Percentiles rank a stretch among this genome's conserved stretches.
phyloP scores from a whole-genome alignment of 352 stramenopile genomes.

The Globisporangium middletonii region DNA sequence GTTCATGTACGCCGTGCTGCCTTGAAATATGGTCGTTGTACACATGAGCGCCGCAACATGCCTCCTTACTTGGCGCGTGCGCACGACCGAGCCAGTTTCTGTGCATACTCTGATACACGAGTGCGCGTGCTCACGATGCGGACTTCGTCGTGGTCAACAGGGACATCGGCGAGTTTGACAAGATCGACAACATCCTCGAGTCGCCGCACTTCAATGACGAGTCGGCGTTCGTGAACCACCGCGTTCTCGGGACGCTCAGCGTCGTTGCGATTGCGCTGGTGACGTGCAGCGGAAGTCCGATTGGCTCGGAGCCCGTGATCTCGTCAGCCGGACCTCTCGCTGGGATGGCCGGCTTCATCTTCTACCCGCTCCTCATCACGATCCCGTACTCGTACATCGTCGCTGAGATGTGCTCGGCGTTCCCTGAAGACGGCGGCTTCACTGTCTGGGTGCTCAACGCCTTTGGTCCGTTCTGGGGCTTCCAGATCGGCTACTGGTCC shows the following conservation, averaged over 20 bases:
- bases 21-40: background rate
- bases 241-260: conserved; percentile 23
- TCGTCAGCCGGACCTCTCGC: conserved; percentile 45
- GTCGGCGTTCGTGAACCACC: conserved; percentile 12
- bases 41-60: background rate
- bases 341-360: conserved; percentile 35
- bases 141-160: background rate
- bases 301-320: conserved; percentile 56
- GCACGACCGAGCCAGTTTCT: too few relatives aligned
- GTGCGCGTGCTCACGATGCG: background rate
- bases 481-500: conserved; percentile 80
- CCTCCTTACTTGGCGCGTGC: background rate
- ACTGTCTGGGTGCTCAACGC: conserved; percentile 61
- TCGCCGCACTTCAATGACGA: conserved; percentile 4
- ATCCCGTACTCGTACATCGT: conserved; percentile 54
- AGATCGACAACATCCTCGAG: conserved; percentile 20
- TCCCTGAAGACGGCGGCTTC: conserved; percentile 72
- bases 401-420: conserved; percentile 60
- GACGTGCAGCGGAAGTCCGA: conserved; percentile 32
- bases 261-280: conserved; percentile 52
- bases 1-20: conserved; percentile 10
- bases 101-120: background rate
- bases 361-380: conserved; percentile 64
- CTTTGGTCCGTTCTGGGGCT: conserved; percentile 74
- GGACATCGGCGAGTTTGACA: conserved; percentile 17